Evolutionary conservation across 352 stramenopile genomes (phyloP), one percentile per base, ranked within the genome.

Genomic region (Thraustochytrium sp.): DNA sequence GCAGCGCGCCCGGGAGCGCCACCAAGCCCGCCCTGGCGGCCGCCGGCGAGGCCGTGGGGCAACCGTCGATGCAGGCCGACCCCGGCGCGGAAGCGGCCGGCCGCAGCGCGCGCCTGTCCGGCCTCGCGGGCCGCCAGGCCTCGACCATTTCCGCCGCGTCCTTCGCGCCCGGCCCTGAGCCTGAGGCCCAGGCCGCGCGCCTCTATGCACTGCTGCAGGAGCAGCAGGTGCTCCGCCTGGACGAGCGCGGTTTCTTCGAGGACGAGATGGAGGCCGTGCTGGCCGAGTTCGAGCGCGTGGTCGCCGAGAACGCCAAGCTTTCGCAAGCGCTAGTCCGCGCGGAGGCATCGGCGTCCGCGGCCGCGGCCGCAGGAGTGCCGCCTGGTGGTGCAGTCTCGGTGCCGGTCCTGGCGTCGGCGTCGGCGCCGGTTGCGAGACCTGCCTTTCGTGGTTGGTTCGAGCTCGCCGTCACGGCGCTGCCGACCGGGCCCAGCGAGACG

Each of bases 261-360:
- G 68, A 80, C 29, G 44, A 80, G 38, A 51, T 63, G 68, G 68
- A 80, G 23, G 16, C 44, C 68, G 34, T 80, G n/a, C 31, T 80
- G 13, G 11, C 34, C 44, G 68, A 80, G 53, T 64, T 72, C 26
- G 68, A 46, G 36, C 31, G 53, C 1, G 8, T 61, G 16, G 53
- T 42, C 16, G 53, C 38, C 5, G 21, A 40, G 11, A 80, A 80
- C 13, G 40, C 26, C 46, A 61, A 64, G 53, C 53, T 80, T 3
- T 18, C 76, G 38, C 9, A 72, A 0, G 68, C 5, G 34, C 68
- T 80, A 5, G 65, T 36, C 0, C 42, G 64, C 8, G 26, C 42
- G 13, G n/a, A 75, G 31, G 13, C 13, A 49, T 23, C 21, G n/a
- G n/a, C n/a, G n/a, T 68, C 23, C 23, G n/a, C 16, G n/a, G n/a